These are phyloP conservation scores for Mycena pura DNA, from an alignment of 768 basidiomycete genomes.

Conservation along the genomic window DNA sequence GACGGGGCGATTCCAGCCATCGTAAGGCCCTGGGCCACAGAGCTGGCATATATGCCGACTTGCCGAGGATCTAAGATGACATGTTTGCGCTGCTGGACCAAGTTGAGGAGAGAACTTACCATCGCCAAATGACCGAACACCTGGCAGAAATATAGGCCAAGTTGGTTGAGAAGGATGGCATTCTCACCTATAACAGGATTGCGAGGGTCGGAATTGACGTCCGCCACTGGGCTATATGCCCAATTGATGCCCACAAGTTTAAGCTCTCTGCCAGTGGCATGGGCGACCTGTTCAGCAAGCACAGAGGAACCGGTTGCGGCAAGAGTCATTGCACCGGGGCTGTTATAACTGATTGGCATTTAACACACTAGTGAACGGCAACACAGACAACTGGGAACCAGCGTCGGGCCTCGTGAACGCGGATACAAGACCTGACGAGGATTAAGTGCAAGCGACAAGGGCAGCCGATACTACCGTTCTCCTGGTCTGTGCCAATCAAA, in stretches of 20 bases:
- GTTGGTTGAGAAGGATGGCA: background rate
- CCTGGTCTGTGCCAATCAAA: conserved; percentile 76
- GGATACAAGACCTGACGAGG: conserved; percentile 63
- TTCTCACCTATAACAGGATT: conserved; percentile 73
- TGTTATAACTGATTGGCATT: conserved; percentile 30
- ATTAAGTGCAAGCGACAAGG: background rate
- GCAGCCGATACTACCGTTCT: conserved; percentile 55
- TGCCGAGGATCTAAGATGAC: conserved; percentile 54
- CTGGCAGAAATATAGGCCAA: conserved; percentile 37
- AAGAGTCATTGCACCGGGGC: conserved; percentile 78
- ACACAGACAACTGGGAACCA: conserved; percentile 71
- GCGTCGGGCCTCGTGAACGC: conserved; percentile 64
- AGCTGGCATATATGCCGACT: conserved; percentile 56
- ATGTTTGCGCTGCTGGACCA: background rate
- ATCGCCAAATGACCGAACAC: conserved; percentile 75
- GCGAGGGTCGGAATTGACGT: conserved; percentile 71
- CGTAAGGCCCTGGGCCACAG: conserved; percentile 56
- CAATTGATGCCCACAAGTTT: conserved; percentile 71
- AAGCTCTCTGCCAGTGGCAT: conserved; percentile 62
- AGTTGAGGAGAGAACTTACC: conserved; percentile 42
- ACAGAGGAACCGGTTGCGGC: conserved; percentile 59
- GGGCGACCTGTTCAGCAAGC: conserved; percentile 51
- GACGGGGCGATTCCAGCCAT: conserved; percentile 61
- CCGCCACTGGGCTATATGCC: conserved; percentile 74
- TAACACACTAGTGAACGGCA: background rate